phyloP scores from a whole-genome alignment of 2,329 filamentous ascomycete species.

The Penicillium psychrosexuale region DNA sequence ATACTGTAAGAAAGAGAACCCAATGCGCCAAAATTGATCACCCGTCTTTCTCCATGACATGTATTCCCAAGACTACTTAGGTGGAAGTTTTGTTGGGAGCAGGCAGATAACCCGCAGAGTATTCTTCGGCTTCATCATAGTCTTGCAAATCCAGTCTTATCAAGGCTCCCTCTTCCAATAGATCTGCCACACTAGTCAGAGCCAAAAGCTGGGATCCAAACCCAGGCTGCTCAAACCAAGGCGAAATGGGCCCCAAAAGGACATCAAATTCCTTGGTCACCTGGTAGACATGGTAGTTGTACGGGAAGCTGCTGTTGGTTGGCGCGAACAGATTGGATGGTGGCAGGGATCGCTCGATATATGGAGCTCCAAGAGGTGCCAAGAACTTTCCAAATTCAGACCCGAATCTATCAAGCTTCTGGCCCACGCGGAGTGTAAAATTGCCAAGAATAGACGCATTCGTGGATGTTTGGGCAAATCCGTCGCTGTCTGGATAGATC shows the following conservation, averaged over 20 bases:
- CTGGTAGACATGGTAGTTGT: constrained; percentile 51
- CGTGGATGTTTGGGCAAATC: constrained; percentile 41
- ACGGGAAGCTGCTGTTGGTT: constrained; percentile 40
- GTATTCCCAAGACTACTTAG: background rate
- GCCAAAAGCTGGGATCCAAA: constrained; percentile 42
- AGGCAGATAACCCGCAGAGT: constrained; percentile 19
- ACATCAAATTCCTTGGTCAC: constrained; percentile 44
- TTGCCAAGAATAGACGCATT: constrained; percentile 43
- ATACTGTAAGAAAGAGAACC: background rate
- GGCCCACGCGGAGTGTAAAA: constrained; percentile 41
- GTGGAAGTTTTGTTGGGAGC: constrained; percentile 9
- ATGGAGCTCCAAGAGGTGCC: constrained; percentile 47
- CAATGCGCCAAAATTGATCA: background rate
- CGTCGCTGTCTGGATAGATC: constrained; percentile 43
- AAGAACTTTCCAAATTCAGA: constrained; percentile 46
- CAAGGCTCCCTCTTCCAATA: constrained; percentile 37
- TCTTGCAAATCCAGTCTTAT: constrained; percentile 20
- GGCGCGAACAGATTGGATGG: constrained; percentile 45
- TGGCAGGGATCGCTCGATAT: constrained; percentile 48
- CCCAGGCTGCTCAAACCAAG: constrained; percentile 53
- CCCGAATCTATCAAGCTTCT: constrained; percentile 51
- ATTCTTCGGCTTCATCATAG: constrained; percentile 25
- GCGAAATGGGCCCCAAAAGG: constrained; percentile 46
- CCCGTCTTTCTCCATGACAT: too few relatives aligned
- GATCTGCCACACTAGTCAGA: constrained; percentile 26